These are phyloP conservation scores for Seiridium cupressi DNA, from an alignment of 2,329 filamentous ascomycete genomes.

Conservation along the genomic window DNA sequence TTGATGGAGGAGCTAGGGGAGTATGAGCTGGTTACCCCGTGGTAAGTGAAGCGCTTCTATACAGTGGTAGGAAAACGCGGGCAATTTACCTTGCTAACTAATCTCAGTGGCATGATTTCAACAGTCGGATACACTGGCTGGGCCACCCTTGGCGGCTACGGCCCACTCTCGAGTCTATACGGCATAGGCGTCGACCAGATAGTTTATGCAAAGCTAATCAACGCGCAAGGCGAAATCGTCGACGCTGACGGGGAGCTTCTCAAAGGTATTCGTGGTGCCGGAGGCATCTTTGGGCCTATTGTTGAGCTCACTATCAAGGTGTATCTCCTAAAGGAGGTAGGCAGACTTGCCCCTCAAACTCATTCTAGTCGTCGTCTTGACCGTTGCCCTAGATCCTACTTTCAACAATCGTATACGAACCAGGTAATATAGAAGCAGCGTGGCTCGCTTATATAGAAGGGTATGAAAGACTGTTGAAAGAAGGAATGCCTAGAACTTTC, in stretches of 20 bases:
- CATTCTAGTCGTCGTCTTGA: neutral
- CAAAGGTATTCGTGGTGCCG: constrained; percentile 36
- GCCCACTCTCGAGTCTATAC: constrained; percentile 25
- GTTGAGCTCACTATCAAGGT: constrained; percentile 37
- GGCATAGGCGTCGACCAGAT: constrained; percentile 37
- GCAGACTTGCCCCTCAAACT: neutral
- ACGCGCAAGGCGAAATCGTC: constrained; percentile 32
- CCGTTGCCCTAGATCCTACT: constrained; percentile 20
- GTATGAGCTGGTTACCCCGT: constrained; percentile 26
- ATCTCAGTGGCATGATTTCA: constrained; percentile 16
- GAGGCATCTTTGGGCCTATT: constrained; percentile 37
- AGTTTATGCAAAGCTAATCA: constrained; percentile 34
- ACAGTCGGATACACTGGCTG: constrained; percentile 32
- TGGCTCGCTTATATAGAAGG: constrained; percentile 21
- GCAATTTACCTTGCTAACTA: too few species aligned
- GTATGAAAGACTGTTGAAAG: constrained; percentile 17
- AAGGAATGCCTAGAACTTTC: constrained; percentile 14
- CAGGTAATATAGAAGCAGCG: constrained; percentile 23
- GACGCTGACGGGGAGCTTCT: constrained; percentile 35
- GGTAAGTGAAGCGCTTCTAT: constrained; percentile 10
- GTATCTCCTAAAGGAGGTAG: constrained; percentile 30
- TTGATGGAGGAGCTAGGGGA: constrained; percentile 23
- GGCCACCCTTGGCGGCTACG: constrained; percentile 33
- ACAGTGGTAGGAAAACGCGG: too few species aligned
- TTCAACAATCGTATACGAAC: constrained; percentile 29